Conservation (phyloP, 306 rosid species). For the Casuarina cunninghamiana region DNA sequence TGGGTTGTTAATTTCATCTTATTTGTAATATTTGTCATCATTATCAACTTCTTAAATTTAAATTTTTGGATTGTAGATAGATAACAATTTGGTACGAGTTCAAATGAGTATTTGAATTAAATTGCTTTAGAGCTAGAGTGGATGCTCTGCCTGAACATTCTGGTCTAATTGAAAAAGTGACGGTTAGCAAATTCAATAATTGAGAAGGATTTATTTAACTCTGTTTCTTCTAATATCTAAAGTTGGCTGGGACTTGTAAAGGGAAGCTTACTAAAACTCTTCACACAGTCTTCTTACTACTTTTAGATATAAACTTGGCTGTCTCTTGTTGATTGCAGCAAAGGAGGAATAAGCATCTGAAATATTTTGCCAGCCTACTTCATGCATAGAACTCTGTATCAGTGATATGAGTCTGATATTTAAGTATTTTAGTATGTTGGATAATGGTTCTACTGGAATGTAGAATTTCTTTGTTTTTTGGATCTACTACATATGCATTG, state of each 20-base stretch:
- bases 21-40: not conserved
- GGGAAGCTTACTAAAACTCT: not conserved
- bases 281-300: conserved; percentile 9
- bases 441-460: not conserved
- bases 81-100: not conserved
- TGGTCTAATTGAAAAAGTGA: not conserved
- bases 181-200: not conserved
- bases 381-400: not conserved
- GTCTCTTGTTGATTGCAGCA: not conserved
- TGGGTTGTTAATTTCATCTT: too few species aligned
- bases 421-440: not conserved
- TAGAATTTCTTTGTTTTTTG: not conserved
- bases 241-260: not conserved
- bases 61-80: not conserved
- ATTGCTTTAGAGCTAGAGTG: conserved; percentile 1
- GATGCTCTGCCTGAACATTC: not conserved
- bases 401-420: not conserved
- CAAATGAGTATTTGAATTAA: not conserved
- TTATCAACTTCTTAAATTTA: not conserved
- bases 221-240: not conserved
- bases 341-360: not conserved
- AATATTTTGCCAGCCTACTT: not conserved
- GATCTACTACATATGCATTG: conserved; percentile 16
- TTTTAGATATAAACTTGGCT: conserved; percentile 17
- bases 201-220: not conserved